A percentile compares a stretch with the other conserved stretches of the same genome.
Evolutionary conservation across 768 basidiomycete species (phyloP).

Genomic region (Boletus sp.): DNA sequence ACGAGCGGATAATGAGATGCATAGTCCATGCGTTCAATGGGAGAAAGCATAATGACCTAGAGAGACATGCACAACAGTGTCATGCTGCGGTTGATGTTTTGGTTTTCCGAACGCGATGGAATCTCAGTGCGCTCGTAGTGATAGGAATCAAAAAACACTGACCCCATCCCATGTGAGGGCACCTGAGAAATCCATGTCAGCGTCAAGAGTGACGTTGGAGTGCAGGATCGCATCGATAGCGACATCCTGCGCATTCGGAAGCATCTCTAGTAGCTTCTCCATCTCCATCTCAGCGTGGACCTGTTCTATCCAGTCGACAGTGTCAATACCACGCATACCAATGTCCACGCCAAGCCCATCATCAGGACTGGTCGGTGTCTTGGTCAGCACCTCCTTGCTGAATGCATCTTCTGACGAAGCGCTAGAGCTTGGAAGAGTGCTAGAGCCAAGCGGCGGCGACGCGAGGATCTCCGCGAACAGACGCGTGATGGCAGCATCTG

Average conservation of each 20-base stretch:
- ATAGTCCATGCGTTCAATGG: conserved; percentile 19
- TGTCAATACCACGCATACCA: conserved; percentile 15
- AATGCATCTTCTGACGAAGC: conserved; percentile 31
- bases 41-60: conserved; percentile 10
- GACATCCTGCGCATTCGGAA: conserved; percentile 37
- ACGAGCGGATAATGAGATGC: conserved; percentile 12
- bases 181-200: conserved; percentile 29
- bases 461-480: conserved; percentile 35
- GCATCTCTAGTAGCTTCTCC: conserved; percentile 56
- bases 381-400: conserved; percentile 25
- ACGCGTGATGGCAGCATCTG: conserved; percentile 31
- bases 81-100: conserved; percentile 16
- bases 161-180: conserved; percentile 29
- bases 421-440: conserved; percentile 32
- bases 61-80: conserved; percentile 6
- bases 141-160: conserved; percentile 22
- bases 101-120: conserved; percentile 7
- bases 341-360: conserved; percentile 18
- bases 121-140: neutral
- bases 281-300: conserved; percentile 49
- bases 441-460: conserved; percentile 31
- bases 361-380: conserved; percentile 5
- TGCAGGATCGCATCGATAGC: conserved; percentile 22
- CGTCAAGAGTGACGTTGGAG: conserved; percentile 17
- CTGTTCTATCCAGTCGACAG: conserved; percentile 28